A percentile compares a stretch with the other conserved stretches of the same genome.
Conservation (phyloP, 73 alveolate species). For the Tetrahymena borealis region DNA sequence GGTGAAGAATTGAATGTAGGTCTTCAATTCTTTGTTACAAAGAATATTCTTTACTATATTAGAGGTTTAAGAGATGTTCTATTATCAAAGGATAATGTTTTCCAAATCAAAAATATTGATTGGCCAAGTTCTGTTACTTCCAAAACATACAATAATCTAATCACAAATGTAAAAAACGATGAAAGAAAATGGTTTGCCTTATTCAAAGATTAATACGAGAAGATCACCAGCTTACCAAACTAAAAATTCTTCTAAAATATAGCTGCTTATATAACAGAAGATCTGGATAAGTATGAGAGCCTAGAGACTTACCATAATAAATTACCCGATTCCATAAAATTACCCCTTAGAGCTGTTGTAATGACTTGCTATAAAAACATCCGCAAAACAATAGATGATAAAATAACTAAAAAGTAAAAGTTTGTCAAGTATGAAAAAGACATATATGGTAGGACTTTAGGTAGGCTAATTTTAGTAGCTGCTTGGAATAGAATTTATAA, state of each 20-base stretch:
- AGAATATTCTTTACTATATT: neutral
- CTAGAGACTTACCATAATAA: neutral
- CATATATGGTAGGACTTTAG: neutral
- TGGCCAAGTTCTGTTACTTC: neutral
- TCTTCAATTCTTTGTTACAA: neutral
- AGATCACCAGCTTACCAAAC: neutral
- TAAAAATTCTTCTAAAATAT: neutral
- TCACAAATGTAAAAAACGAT: neutral
- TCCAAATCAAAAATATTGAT: neutral
- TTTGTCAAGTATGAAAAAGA: neutral
- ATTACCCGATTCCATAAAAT: neutral
- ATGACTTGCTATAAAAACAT: neutral
- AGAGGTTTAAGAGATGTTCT: neutral
- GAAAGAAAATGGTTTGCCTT: neutral
- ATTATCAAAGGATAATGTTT: neutral
- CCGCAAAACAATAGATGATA: neutral
- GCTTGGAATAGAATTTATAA: neutral
- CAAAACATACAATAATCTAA: neutral
- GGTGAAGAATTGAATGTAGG: neutral
- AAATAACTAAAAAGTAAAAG: neutral
- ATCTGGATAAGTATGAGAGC: neutral
- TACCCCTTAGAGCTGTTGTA: neutral
- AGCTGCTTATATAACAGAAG: neutral
- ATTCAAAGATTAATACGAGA: neutral
- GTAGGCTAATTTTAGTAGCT: neutral